Conservation (phyloP, 2,329 filamentous ascomycete species). For the Annulohypoxylon truncatum region DNA sequence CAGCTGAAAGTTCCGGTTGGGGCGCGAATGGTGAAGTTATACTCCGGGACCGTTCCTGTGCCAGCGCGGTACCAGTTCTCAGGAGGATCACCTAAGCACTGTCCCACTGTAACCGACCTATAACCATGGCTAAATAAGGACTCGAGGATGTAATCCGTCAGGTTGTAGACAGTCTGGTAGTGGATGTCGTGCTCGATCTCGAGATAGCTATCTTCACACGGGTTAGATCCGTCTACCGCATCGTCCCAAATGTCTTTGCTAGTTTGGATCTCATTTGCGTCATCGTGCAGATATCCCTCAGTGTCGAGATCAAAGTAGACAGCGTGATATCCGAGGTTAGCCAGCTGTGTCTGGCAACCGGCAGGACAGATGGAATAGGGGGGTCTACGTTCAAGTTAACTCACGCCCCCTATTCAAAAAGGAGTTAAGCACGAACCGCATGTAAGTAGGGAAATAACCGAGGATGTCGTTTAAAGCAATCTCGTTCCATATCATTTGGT, state of each 20-base stretch:
- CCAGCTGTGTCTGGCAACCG: conserved; percentile 46
- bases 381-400: conserved; percentile 42
- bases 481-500: conserved; percentile 52
- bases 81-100: conserved; percentile 64
- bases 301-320: conserved; percentile 51
- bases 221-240: conserved; percentile 47
- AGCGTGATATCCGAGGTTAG: conserved; percentile 48
- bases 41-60: conserved; percentile 43
- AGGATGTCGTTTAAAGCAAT: conserved; percentile 52
- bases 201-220: conserved; percentile 48
- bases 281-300: conserved; percentile 50
- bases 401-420: background rate
- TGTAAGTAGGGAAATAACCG: conserved; percentile 51
- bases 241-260: conserved; percentile 54
- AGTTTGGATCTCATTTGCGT: conserved; percentile 49
- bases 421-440: conserved; percentile 42
- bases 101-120: conserved; percentile 63
- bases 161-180: conserved; percentile 58
- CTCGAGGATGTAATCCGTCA: conserved; percentile 58
- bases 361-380: conserved; percentile 50
- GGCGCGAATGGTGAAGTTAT: conserved; percentile 44
- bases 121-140: conserved; percentile 57
- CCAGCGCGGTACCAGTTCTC: conserved; percentile 65
- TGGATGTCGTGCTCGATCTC: conserved; percentile 62
- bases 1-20: conserved; percentile 49